These are phyloP conservation scores for Paramecium pentaurelia DNA, from an alignment of 73 alveolate genomes.

Conservation along the genomic window DNA sequence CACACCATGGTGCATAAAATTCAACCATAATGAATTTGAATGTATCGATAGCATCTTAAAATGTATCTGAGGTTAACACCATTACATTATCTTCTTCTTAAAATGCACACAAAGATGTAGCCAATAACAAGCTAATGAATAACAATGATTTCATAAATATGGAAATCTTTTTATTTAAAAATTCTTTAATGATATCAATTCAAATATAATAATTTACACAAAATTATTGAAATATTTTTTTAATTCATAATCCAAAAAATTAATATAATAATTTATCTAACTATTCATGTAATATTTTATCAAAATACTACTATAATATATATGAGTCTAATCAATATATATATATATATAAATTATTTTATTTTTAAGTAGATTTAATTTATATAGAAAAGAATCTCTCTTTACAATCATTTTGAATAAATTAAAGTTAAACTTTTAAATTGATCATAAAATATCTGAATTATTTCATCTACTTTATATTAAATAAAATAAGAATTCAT, in stretches of 20 bases:
- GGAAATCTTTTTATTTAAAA: neutral
- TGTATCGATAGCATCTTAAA: constrained; percentile 65
- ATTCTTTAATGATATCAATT: neutral
- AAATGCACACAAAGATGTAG: constrained; percentile 57
- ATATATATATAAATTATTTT: no score
- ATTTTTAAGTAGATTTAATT: no score
- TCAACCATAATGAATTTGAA: constrained; percentile 72
- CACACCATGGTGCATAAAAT: constrained; percentile 93
- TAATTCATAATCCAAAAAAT: neutral
- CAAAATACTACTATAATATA: no score
- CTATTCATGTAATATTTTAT: no score
- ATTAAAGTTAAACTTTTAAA: no score
- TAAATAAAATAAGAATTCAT: no score
- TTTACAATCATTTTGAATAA: no score
- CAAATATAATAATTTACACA: neutral
- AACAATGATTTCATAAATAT: neutral
- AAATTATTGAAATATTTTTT: neutral
- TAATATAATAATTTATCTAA: no score
- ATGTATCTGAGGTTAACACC: constrained; percentile 66
- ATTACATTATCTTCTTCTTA: constrained; percentile 67
- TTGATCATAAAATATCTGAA: no score
- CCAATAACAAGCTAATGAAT: neutral
- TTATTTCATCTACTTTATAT: no score
- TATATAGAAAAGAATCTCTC: no score
- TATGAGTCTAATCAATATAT: no score